Conservation (phyloP, 805 yeast species). For the Suhomyces vadensis region DNA sequence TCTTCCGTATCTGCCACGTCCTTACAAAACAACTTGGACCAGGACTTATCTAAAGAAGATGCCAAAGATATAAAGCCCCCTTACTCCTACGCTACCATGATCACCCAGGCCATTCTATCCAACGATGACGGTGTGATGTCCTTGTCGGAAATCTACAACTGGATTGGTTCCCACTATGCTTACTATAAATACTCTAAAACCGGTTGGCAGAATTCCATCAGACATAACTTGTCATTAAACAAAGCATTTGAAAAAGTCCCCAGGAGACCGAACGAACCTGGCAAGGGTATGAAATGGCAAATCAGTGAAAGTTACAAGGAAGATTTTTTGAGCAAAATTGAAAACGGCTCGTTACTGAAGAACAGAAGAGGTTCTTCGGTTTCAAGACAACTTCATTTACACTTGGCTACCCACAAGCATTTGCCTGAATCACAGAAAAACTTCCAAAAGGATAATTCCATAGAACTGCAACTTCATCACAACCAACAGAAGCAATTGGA, state of each 20-base stretch:
- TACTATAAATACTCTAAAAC: slow-evolving; percentile 89
- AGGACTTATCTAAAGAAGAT: slow-evolving; percentile 84
- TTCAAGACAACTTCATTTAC: slow-evolving; percentile 75
- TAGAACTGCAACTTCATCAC: slow-evolving; percentile 19
- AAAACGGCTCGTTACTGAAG: slow-evolving; percentile 71
- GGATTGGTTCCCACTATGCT: slow-evolving; percentile 86
- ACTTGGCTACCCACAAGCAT: slow-evolving; percentile 58
- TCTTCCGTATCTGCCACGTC: slow-evolving; percentile 41
- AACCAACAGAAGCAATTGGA: slow-evolving; percentile 19
- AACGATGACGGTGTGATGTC: slow-evolving; percentile 86
- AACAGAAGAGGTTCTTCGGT: slow-evolving; percentile 80
- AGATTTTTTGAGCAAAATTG: slow-evolving; percentile 80
- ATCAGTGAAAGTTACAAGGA: slow-evolving; percentile 80
- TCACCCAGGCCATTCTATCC: slow-evolving; percentile 92
- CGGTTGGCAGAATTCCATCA: slow-evolving; percentile 98
- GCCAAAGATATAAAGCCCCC: slow-evolving; percentile 95
- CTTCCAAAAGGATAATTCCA: slow-evolving; percentile 20
- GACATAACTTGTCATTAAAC: slow-evolving; percentile 91
- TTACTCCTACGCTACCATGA: slow-evolving; percentile 96
- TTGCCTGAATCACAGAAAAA: slow-evolving; percentile 49
- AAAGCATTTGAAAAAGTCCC: slow-evolving; percentile 98
- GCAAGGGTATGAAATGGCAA: slow-evolving; percentile 99
- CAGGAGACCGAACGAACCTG: slow-evolving; percentile 92
- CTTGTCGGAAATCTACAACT: slow-evolving; percentile 85
- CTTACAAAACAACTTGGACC: slow-evolving; percentile 48